Base-by-base conservation (phyloP, 2,329 filamentous ascomycete genomes). In the Monosporascus ibericus region DNA sequence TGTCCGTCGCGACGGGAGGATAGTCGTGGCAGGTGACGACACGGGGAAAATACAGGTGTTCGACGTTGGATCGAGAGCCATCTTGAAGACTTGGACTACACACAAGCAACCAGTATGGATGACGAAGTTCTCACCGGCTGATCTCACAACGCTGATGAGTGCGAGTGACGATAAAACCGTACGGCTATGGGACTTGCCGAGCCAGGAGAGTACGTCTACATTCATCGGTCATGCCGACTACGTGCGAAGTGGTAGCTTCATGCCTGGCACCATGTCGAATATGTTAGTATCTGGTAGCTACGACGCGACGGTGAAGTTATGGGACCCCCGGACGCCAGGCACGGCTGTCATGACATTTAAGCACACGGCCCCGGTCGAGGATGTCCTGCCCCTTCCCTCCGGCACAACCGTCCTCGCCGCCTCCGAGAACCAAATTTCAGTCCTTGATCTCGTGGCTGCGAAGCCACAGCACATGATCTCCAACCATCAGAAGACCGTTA, bases 401-500 rank as follows among this genome's bases (percentile, higher is more conserved):
- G 91, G 90, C 47, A 96, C 92, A 5, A 91, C 89, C 4, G 76
- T 99, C 24, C 79, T 96, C 36, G 91, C 91, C 14, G 84, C 92
- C 2, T 85, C 91, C 18, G 92, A 89, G 53, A 95, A 89, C 65
- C 83, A 88, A 56, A 90, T 99, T 63, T 91, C 88, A 6, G 90
- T 99, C 11, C 79, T 99, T 56, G 94, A 99, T 68, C 81, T 99
- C 44, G 87, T 97, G 17, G 92, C 92, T 48, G 94, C 89, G 25
- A 90, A 90, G 65, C 91, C 92, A 5, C 76, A 96, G 53, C 87
- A 91, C 61, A 77, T 95, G 65, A 86, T 99, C 57, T 86, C 86
- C 61, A 97, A 95, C 68, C 94, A 99, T 71, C 94, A 99, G 68
- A 99, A 97, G 82, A 96, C 94, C 1, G 92, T 99, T 55, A 97